These are phyloP conservation scores for Trichoderma simmonsii DNA, from an alignment of 2,329 filamentous ascomycete species.

Conservation along the genomic window DNA sequence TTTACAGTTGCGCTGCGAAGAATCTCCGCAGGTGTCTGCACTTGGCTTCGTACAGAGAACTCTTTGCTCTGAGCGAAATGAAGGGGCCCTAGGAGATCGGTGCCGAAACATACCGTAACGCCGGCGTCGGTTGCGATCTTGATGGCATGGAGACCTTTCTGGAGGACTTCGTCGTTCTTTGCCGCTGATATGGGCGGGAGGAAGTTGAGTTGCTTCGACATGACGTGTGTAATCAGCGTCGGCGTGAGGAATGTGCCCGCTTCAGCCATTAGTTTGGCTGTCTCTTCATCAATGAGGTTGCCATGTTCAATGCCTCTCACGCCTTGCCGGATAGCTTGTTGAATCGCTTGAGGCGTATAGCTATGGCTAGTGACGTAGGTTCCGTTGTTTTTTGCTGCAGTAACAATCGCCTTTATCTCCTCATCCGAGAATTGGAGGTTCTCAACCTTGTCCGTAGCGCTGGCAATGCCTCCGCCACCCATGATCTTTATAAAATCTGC, in stretches of 20 bases:
- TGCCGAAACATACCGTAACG: constrained; percentile 54
- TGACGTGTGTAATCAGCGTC: constrained; percentile 47
- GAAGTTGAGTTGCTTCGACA: constrained; percentile 41
- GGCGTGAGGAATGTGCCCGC: constrained; percentile 49
- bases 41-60: constrained; percentile 28
- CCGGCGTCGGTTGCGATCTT: constrained; percentile 49
- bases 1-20: constrained; percentile 40
- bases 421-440: constrained; percentile 54
- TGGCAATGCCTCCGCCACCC: constrained; percentile 54
- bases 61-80: constrained; percentile 31
- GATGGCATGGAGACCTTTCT: constrained; percentile 44
- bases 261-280: constrained; percentile 48
- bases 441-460: constrained; percentile 51
- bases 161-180: constrained; percentile 50
- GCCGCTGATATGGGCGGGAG: constrained; percentile 40
- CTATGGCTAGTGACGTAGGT: constrained; percentile 57
- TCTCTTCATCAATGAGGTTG: constrained; percentile 39
- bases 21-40: constrained; percentile 23
- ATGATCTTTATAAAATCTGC: constrained; percentile 63
- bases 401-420: constrained; percentile 53
- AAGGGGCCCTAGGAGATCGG: constrained; percentile 33
- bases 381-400: constrained; percentile 45
- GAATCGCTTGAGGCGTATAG: constrained; percentile 53
- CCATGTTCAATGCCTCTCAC: constrained; percentile 51
- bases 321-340: constrained; percentile 53